A percentile compares a stretch with the other conserved stretches of the same genome.
These are phyloP conservation scores for Cyberlindnera americana DNA, from an alignment of 805 yeast species.

Conservation along the genomic window DNA sequence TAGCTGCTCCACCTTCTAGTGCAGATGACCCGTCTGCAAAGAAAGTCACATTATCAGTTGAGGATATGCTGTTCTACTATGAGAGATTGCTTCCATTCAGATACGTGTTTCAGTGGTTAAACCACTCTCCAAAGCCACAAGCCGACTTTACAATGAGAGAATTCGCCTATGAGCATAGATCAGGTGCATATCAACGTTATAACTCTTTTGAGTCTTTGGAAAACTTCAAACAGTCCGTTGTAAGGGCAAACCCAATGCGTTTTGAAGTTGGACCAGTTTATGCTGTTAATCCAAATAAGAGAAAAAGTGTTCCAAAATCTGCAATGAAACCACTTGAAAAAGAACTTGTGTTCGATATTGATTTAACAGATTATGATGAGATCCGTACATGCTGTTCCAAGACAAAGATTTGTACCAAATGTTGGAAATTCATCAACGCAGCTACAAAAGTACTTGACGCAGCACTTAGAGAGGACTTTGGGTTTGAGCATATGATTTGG, in stretches of 20 bases:
- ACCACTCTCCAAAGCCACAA: slow-evolving; percentile 74
- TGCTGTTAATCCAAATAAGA: slow-evolving; percentile 79
- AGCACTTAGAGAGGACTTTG: slow-evolving; percentile 83
- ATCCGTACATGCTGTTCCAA: slow-evolving; percentile 90
- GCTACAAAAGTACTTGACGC: slow-evolving; percentile 73
- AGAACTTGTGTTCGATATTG: slow-evolving; percentile 94
- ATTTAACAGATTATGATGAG: slow-evolving; percentile 94
- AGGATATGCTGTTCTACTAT: slow-evolving; percentile 73
- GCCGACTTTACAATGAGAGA: slow-evolving; percentile 85
- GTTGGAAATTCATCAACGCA: slow-evolving; percentile 90
- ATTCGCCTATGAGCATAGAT: slow-evolving; percentile 84
- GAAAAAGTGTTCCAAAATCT: slow-evolving; percentile 70
- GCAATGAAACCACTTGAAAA: slow-evolving; percentile 79
- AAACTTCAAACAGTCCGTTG: slow-evolving; percentile 77
- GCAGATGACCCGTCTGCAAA: background rate
- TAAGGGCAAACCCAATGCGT: slow-evolving; percentile 75
- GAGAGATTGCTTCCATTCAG: slow-evolving; percentile 71
- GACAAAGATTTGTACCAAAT: slow-evolving; percentile 78
- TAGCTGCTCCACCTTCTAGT: background rate
- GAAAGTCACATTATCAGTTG: slow-evolving; percentile 26
- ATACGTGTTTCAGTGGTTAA: slow-evolving; percentile 81
- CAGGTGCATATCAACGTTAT: slow-evolving; percentile 89
- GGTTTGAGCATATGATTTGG: slow-evolving; percentile 84
- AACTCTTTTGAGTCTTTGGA: slow-evolving; percentile 64
- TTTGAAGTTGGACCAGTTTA: slow-evolving; percentile 95